phyloP scores from a whole-genome alignment of 2,329 filamentous ascomycete species.

The Epichloe typhina region DNA sequence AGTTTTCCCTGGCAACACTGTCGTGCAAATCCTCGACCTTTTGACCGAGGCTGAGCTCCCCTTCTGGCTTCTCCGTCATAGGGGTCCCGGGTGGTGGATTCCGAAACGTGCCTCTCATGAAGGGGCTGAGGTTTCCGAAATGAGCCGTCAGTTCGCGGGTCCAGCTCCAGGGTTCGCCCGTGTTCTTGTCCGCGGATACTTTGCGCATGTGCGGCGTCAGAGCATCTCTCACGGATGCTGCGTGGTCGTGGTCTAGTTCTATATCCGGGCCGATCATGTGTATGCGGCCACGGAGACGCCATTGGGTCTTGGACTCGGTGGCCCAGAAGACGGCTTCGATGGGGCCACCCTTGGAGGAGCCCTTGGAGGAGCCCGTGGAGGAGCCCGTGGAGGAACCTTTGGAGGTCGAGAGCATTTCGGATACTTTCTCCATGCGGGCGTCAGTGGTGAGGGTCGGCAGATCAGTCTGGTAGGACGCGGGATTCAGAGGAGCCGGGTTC shows the following conservation, averaged over 20 bases:
- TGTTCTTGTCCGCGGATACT: constrained; percentile 1
- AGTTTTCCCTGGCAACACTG: constrained; percentile 56
- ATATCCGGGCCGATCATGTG: constrained; percentile 64
- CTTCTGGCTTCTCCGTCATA: constrained; percentile 34
- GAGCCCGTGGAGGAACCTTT: neutral
- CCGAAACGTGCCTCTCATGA: constrained; percentile 65
- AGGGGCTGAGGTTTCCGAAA: constrained; percentile 78
- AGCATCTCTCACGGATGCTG: constrained; percentile 41
- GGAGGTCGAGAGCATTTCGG: constrained; percentile 46
- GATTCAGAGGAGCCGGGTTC: constrained; percentile 62
- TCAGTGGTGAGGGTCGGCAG: constrained; percentile 79
- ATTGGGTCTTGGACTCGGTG: constrained; percentile 58
- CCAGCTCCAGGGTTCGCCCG: constrained; percentile 56
- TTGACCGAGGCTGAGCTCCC: constrained; percentile 38
- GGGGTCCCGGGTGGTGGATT: constrained; percentile 56
- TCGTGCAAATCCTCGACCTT: constrained; percentile 62
- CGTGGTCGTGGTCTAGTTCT: constrained; percentile 25
- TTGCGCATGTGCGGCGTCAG: constrained; percentile 49
- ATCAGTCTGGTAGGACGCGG: constrained; percentile 57
- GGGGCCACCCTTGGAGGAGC: constrained; percentile 45
- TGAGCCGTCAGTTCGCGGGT: constrained; percentile 66
- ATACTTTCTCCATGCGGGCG: constrained; percentile 70
- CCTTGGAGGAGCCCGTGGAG: constrained; percentile 12
- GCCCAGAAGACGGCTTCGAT: constrained; percentile 84
- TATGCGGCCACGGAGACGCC: constrained; percentile 66